Base-by-base conservation (phyloP, 805 yeast genomes). In the Candida maltosa region DNA sequence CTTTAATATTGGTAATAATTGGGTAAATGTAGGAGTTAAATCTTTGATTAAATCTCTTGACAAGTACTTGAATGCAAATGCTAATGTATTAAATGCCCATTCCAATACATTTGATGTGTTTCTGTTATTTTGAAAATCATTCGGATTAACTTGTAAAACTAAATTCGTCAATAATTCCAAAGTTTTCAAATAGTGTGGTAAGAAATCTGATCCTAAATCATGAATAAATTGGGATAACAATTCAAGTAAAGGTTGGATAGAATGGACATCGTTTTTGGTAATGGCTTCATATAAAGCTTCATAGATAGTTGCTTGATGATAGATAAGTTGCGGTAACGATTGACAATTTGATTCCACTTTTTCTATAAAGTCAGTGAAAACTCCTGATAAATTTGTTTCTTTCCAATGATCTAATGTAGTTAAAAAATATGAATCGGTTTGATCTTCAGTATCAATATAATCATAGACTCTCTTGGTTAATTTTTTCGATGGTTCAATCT, bases 201-300 rank as follows among this genome's bases (percentile, higher is more conserved):
- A 73, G 51, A 89, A 93, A 47, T 91, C 97, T 2, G 91, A 82
- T 7, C 96, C 97, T 42, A 91, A 63, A 63, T 91, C 98, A 48
- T 87, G 96, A 26, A 88, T 80, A 48, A 93, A 83, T 51, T 88
- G 95, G 0, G 95, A 76, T 16, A 88, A 56, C 35, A 65, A 54
- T 53, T 93, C 98, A 33, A 87, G 58, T 19, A 87, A 53, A 3
- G 97, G 91, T 55, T 88, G 93, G 29, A 85, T 61, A 1, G 96
- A 78, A 38, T 82, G 65, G 16, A 70, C 69, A 52, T 93, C 95
- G 41, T 80, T 76, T 24, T 65, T 60, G 12, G 56, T 49, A 25
- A 83, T 70, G 38, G 73, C 71, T 7, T 44, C 44, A 19, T 60
- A 52, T 24, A 93, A 60, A 4, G 71, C 46, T 5, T 70, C 67